Evolutionary conservation across 441 rosid species (phyloP), one percentile per base, ranked within the genome.

Genomic region (Pelargonium fulgidum): DNA sequence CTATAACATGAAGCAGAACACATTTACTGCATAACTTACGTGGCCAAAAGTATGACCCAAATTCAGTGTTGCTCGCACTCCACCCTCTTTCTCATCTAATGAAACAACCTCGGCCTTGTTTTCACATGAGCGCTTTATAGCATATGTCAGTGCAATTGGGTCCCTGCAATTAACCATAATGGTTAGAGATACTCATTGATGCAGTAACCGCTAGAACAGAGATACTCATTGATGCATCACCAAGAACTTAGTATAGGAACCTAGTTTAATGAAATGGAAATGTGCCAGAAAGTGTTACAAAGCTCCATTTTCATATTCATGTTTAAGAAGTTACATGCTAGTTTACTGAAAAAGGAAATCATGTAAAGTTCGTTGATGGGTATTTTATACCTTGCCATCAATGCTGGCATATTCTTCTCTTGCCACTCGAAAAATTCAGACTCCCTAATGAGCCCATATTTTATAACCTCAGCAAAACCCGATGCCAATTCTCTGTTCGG

Each of bases 31-130:
- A 68, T 19, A 75, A 77, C 92, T 88, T 70, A 94, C 98, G 83
- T 92, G 99, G 75, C 98, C 99, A 85, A 92, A 92, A 10, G 99
- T 94, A 79, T 94, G 99, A 69, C 98, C 99, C 77, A 94, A 78
- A 77, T 94, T 94, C 74, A 94, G 72, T 39, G 98, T 92, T 63
- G 97, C 98, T 73, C 97, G 78, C 73, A 94, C 45, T 76, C 98
- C 96, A 72, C 98, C 82, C 81, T 94, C 99, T 72, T 87, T 94
- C 87, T 94, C 99, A 74, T 94, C 98, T 67, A 90, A 86, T 70
- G 99, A 94, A 45, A 94, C 98, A 70, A 94, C 96, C 81, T 92
- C 92, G 11, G 96, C 97, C 82, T 94, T 94, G 80, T 92, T 94
- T 82, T 92, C 96, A 78, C 99, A 94, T 7, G 99, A 94, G 1